Percentiles rank a stretch among this genome's conserved stretches.
phyloP scores from a whole-genome alignment of 2,329 filamentous ascomycete species.

The Trichoderma aggressivum region DNA sequence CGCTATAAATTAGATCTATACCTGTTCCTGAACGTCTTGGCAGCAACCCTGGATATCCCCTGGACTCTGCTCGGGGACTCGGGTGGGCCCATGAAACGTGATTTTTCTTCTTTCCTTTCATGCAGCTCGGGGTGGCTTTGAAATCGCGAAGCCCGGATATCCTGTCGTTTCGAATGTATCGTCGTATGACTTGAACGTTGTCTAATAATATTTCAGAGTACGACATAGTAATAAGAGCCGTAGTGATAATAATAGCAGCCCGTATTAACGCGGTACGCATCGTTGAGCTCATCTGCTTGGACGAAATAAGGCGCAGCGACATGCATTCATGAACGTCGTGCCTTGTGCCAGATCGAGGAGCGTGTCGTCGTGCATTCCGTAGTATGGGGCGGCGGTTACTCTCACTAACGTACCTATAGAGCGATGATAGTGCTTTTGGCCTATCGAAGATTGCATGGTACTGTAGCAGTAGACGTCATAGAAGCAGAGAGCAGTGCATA shows the following conservation, averaged over 20 bases:
- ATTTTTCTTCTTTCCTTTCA: background rate
- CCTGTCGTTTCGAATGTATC: background rate
- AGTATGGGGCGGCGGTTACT: background rate
- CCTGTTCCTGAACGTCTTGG: slow-evolving; percentile 9
- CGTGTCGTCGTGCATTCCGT: background rate
- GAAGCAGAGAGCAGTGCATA: background rate
- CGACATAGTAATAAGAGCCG: background rate
- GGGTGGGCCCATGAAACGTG: slow-evolving; percentile 17
- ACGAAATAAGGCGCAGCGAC: background rate
- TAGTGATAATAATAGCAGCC: background rate
- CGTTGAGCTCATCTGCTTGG: background rate
- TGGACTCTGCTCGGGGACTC: background rate
- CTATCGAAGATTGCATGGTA: background rate
- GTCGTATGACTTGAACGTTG: background rate
- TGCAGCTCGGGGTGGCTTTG: background rate
- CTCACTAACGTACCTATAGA: background rate
- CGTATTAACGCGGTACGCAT: background rate
- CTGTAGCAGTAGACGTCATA: background rate
- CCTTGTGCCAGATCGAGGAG: no score
- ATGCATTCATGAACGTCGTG: background rate
- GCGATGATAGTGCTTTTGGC: background rate
- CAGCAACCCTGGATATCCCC: background rate
- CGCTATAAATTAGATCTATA: slow-evolving; percentile 16
- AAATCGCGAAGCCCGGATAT: background rate
- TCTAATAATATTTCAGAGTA: background rate